A percentile compares a stretch with the other conserved stretches of the same genome.
phyloP scores from a whole-genome alignment of 306 rosid species.

The Geum urbanum region DNA sequence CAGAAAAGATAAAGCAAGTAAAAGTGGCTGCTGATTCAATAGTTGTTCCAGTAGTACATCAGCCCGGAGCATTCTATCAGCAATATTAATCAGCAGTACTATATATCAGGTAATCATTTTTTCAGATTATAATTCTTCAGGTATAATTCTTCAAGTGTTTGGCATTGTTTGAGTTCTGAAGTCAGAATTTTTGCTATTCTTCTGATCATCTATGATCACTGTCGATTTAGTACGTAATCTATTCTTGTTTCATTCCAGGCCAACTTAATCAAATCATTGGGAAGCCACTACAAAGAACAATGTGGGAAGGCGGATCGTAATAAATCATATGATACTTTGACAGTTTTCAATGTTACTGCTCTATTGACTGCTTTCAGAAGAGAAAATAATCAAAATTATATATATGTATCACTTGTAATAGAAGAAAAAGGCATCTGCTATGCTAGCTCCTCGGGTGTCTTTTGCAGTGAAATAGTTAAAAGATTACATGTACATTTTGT shows the following conservation, averaged over 20 bases:
- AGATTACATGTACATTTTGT: not conserved
- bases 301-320: slow-evolving; percentile 28
- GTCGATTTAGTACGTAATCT: not conserved
- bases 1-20: slow-evolving; percentile 38
- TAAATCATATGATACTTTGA: not conserved
- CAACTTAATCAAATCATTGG: slow-evolving; percentile 25
- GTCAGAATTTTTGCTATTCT: not conserved
- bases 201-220: too few species aligned
- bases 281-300: slow-evolving; percentile 22
- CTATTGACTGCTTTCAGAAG: not conserved
- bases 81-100: slow-evolving; percentile 34
- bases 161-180: not conserved
- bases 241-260: slow-evolving; percentile 12
- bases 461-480: not conserved
- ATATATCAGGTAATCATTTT: slow-evolving; percentile 38
- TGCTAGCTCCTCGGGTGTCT: not conserved
- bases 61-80: slow-evolving; percentile 31
- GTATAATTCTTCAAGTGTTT: not conserved
- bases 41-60: slow-evolving; percentile 37
- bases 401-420: not conserved
- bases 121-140: not conserved
- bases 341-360: not conserved
- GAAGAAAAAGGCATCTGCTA: not conserved
- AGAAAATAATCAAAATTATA: not conserved
- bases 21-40: slow-evolving; percentile 27